These are phyloP conservation scores for Lepidium didymum DNA, from an alignment of 345 rosid genomes.

Conservation along the genomic window DNA sequence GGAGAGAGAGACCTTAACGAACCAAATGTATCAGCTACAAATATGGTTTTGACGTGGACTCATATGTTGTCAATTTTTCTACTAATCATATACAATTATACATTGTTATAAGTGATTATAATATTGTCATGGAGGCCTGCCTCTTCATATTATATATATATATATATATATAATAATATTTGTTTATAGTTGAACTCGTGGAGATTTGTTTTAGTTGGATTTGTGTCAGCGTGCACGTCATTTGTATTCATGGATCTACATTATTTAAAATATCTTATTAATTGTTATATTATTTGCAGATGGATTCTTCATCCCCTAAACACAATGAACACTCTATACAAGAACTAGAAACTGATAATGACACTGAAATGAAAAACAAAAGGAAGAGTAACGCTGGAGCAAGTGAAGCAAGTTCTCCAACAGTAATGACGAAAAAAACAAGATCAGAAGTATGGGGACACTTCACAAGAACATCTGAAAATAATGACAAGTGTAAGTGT, in stretches of 20 bases:
- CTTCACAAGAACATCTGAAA: background rate
- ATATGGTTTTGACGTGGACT: constrained; percentile 46
- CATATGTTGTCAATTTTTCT: constrained; percentile 15
- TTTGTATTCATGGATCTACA: no score
- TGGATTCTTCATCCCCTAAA: no score
- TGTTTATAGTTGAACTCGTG: constrained; percentile 1
- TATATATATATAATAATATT: background rate
- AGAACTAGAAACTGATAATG: no score
- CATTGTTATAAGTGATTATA: no score
- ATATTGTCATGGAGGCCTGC: background rate
- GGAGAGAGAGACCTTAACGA: constrained; percentile 29
- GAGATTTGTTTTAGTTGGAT: constrained; percentile 11
- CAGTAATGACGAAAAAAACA: background rate
- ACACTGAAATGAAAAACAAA: no score
- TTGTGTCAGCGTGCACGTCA: constrained; percentile 4
- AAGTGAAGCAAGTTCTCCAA: background rate
- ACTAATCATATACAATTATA: background rate
- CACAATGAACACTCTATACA: no score
- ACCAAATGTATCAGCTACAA: constrained; percentile 62
- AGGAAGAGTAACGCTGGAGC: background rate
- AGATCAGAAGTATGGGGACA: background rate
- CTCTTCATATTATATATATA: background rate
- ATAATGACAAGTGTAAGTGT: background rate
- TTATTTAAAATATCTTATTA: no score
- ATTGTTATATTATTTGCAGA: no score